Conservation (phyloP, 2,329 filamentous ascomycete species). For the Zasmidium angulare region DNA sequence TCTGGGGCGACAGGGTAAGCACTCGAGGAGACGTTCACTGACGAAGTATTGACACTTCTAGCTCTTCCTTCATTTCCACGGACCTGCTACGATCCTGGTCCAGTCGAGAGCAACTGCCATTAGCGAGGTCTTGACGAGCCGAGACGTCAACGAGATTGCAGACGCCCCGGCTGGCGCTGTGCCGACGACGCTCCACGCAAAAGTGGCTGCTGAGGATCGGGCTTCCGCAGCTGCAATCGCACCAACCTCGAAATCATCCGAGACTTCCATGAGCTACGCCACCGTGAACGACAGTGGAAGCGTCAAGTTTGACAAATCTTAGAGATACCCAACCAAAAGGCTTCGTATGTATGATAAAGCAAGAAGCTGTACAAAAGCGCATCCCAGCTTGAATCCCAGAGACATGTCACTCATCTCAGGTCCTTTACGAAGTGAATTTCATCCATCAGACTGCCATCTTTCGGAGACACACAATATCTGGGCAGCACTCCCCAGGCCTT, state of each 20-base stretch:
- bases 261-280: constrained; percentile 36
- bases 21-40: neutral
- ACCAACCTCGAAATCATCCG: constrained; percentile 19
- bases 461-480: constrained; percentile 52
- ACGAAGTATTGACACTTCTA: constrained; percentile 29
- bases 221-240: constrained; percentile 15
- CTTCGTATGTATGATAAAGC: neutral
- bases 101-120: constrained; percentile 82
- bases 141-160: constrained; percentile 88
- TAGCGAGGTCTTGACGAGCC: constrained; percentile 72
- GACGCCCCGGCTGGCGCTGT: constrained; percentile 73
- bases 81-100: constrained; percentile 80
- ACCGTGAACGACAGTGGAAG: constrained; percentile 34
- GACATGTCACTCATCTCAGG: constrained; percentile 33
- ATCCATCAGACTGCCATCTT: constrained; percentile 49
- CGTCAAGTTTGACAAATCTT: constrained; percentile 31
- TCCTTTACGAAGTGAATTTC: constrained; percentile 62
- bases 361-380: neutral
- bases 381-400: neutral
- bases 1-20: constrained; percentile 82
- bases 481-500: constrained; percentile 57
- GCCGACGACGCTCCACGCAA: constrained; percentile 53
- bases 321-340: neutral
- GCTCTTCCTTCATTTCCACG: constrained; percentile 85
- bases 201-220: constrained; percentile 29